phyloP scores from a whole-genome alignment of 2,329 filamentous ascomycete species.

The Hymenoscyphus salicellus region DNA sequence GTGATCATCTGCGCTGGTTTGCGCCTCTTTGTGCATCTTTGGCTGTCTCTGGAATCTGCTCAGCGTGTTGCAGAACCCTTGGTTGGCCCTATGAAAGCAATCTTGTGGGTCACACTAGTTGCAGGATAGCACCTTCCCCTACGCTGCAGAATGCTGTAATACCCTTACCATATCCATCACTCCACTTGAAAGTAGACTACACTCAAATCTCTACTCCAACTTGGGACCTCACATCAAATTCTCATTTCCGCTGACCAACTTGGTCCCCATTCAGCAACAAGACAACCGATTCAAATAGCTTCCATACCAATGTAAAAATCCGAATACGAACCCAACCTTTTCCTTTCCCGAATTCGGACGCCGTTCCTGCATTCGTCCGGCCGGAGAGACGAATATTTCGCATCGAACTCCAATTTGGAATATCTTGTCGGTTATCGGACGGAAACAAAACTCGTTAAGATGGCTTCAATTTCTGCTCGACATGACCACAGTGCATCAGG shows the following conservation, averaged over 20 bases:
- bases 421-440: background rate
- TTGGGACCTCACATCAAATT: background rate
- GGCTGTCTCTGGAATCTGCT: background rate
- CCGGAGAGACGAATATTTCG: background rate
- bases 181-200: background rate
- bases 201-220: background rate
- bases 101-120: background rate
- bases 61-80: background rate
- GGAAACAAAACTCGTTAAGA: constrained; percentile 8
- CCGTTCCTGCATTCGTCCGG: background rate
- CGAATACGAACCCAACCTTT: background rate
- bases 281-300: background rate
- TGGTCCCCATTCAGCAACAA: background rate
- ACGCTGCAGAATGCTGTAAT: background rate
- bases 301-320: background rate
- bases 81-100: background rate
- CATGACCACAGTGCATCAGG: constrained; percentile 17
- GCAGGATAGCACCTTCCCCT: background rate
- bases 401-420: background rate
- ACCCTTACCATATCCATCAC: background rate
- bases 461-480: constrained; percentile 20
- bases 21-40: constrained; percentile 13
- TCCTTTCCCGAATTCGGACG: too few relatives aligned
- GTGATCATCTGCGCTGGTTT: constrained; percentile 10
- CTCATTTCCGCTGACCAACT: background rate